Evolutionary conservation across 768 basidiomycete species (phyloP), one percentile per base, ranked within the genome.

Genomic region (Terana coerulea): DNA sequence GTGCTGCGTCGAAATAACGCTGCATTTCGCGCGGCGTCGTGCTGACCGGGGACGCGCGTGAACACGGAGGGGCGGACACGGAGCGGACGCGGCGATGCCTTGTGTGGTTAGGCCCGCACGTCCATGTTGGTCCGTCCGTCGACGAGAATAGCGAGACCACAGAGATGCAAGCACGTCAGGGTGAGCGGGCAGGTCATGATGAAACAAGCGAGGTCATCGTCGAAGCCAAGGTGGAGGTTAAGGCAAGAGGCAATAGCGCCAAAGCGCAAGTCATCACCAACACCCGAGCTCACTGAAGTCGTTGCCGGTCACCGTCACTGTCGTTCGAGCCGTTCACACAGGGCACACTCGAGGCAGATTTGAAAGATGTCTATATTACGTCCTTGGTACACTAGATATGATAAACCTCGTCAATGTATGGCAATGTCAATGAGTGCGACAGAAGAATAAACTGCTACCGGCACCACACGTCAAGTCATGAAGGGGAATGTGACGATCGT

Each of bases 391-490:
- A 46, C 19, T 52, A 52, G 30, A 34, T 46, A 30, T n/a, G n/a
- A 22, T 30, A 12, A 22, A 9, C 17, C 44, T 52, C 51, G 51
- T 52, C 51, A 44, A 52, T 46, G 51, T 25, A 29, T 40, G 51
- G 41, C 49, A 51, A 51, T 51, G 50, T 51, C 50, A 52, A 52
- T 52, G 51, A 52, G 51, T 46, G 51, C 51, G 51, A 52, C 51
- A 44, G 46, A 52, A 30, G 47, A 52, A 39, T 41, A 50, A 45
- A 52, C 47, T 52, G 47, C 51, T 52, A 52, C 51, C 51, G 34
- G 35, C 51, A 52, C 51, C 51, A 52, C 43, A 52, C 44, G 51
- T 52, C 51, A 52, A 52, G 51, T 52, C 51, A 52, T 52, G 51
- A 52, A 51, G 28, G 51, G 44, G 44, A 36, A 46, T 41, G 30